Evolutionary conservation across 2,329 filamentous ascomycete genomes (phyloP).

Genomic region (Taxawa tesnikishii): DNA sequence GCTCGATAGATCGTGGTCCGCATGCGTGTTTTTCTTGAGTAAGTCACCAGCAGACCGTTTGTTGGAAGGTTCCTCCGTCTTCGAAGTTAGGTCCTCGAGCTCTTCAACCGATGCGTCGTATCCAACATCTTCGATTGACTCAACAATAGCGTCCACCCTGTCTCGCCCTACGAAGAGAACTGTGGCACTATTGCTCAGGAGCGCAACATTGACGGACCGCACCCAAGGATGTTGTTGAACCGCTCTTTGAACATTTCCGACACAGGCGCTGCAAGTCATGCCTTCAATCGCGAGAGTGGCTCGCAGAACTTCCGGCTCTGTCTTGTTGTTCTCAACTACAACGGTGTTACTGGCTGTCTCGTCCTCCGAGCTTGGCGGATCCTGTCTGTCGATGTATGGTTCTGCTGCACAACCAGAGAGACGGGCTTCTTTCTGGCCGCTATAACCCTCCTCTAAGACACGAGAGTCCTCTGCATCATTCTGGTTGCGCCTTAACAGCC

Average conservation of each 20-base stretch:
- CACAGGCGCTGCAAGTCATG: conserved; percentile 47
- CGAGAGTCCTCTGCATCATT: too few species aligned
- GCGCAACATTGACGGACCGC: conserved; percentile 34
- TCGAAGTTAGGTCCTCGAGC: conserved; percentile 6
- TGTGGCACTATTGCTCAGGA: conserved; percentile 36
- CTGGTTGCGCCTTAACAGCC: too few species aligned
- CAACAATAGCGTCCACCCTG: conserved; percentile 33
- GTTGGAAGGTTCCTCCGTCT: neutral
- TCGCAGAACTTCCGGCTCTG: neutral
- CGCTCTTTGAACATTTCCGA: conserved; percentile 34
- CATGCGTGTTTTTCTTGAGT: neutral
- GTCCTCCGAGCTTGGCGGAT: too few species aligned
- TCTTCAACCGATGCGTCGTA: conserved; percentile 12
- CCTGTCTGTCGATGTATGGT: too few species aligned
- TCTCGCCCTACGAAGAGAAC: conserved; percentile 33
- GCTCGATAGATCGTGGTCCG: neutral
- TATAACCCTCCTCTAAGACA: too few species aligned
- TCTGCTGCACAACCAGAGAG: too few species aligned
- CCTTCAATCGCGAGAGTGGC: conserved; percentile 41
- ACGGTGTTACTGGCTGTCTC: too few species aligned
- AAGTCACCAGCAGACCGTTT: too few species aligned
- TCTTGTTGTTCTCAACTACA: neutral
- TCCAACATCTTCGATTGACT: conserved; percentile 19
- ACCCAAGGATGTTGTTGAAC: conserved; percentile 35
- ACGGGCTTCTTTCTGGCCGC: too few species aligned